These are phyloP conservation scores for Irpex rosettiformis DNA, from an alignment of 1,284 basidiomycete genomes.

Conservation along the genomic window DNA sequence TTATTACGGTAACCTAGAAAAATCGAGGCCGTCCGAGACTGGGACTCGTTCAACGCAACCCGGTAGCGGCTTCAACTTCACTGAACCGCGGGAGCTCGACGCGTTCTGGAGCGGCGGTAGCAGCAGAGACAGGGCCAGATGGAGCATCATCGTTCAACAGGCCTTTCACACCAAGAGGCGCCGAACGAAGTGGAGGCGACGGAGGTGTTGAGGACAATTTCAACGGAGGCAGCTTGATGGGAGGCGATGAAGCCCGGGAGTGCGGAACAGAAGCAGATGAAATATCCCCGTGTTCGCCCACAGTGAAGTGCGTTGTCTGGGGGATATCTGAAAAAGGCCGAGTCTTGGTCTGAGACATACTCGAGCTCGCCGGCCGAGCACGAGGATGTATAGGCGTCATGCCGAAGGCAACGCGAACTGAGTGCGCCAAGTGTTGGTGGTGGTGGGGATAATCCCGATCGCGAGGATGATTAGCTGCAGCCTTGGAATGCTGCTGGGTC, in stretches of 20 bases:
- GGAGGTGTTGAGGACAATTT: conserved; percentile 38
- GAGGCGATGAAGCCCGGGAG: conserved; percentile 60
- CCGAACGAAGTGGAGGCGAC: conserved; percentile 19
- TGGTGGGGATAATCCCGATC: conserved; percentile 32
- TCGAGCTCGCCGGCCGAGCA: conserved; percentile 18
- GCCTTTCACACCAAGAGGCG: conserved; percentile 19
- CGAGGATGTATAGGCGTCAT: conserved; percentile 78
- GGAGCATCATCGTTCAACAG: conserved; percentile 22
- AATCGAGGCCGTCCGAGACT: background rate
- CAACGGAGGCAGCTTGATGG: conserved; percentile 66
- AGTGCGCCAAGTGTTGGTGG: conserved; percentile 72
- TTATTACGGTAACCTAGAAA: background rate
- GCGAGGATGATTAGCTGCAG: background rate
- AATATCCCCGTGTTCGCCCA: conserved; percentile 19
- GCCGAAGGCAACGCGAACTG: conserved; percentile 80
- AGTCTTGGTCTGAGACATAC: conserved; percentile 19
- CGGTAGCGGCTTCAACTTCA: conserved; percentile 54
- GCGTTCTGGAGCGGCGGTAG: conserved; percentile 22
- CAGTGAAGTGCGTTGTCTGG: conserved; percentile 22
- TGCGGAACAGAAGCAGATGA: conserved; percentile 38
- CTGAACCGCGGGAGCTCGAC: conserved; percentile 57
- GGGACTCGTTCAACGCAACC: conserved; percentile 16
- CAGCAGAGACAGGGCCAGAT: conserved; percentile 13
- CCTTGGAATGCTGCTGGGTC: conserved; percentile 10
- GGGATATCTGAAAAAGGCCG: conserved; percentile 35